Evolutionary conservation across 345 rosid species (phyloP).

Genomic region (Stellera chamaejasme): DNA sequence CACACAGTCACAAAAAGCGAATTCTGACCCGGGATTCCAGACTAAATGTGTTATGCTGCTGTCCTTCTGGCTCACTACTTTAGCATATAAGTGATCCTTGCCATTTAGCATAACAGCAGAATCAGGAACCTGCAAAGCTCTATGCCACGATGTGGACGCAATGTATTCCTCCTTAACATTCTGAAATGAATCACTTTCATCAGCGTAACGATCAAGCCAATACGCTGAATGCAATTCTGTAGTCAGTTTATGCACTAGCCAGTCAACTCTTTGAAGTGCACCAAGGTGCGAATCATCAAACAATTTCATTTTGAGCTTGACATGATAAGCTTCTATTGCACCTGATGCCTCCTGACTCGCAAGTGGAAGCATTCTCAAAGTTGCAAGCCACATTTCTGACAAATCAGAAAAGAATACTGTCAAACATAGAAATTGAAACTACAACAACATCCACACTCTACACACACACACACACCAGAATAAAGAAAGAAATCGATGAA

Average conservation of each 20-base stretch:
- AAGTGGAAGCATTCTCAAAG: conserved; percentile 71
- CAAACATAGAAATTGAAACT: too few relatives aligned
- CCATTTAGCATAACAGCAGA: conserved; percentile 58
- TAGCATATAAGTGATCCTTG: conserved; percentile 41
- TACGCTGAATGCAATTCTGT: conserved; percentile 89
- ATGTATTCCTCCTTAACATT: conserved; percentile 87
- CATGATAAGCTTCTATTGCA: conserved; percentile 96
- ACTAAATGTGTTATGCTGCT: conserved; percentile 37
- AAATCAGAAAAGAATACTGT: conserved; percentile 3
- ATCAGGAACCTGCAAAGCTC: conserved; percentile 80
- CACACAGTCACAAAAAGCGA: conserved; percentile 77
- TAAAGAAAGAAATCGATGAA: not conserved
- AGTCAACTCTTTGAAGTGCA: conserved; percentile 86
- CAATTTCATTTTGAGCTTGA: conserved; percentile 71
- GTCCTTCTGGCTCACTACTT: conserved; percentile 66
- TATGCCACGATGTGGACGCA: conserved; percentile 88
- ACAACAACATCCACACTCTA: not conserved
- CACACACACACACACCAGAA: too few relatives aligned
- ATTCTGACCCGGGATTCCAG: conserved; percentile 97
- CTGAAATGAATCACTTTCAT: conserved; percentile 85
- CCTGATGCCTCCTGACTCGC: conserved; percentile 97
- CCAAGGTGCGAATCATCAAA: conserved; percentile 95
- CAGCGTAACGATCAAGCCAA: conserved; percentile 90
- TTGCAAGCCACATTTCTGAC: conserved; percentile 93
- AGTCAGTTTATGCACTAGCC: conserved; percentile 94